Evolutionary conservation across 148 eudicot genomes (phyloP).

Genomic region (Chenopodium album): DNA sequence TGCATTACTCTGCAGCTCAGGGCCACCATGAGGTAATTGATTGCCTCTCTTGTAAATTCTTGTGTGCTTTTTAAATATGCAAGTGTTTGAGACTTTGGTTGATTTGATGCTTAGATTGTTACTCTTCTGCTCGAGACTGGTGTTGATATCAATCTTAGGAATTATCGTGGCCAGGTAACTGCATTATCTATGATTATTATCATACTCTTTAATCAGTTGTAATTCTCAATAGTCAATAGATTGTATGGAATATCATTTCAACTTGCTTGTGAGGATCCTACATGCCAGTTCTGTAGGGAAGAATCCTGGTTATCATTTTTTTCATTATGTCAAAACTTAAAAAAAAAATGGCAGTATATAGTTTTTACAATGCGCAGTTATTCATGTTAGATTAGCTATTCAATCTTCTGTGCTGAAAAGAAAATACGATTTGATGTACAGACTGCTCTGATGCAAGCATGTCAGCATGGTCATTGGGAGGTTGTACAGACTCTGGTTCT

Average conservation of each 20-base stretch:
- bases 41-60: neutral
- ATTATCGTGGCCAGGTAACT: constrained; percentile 92
- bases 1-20: constrained; percentile 96
- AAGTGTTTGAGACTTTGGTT: constrained; percentile 14
- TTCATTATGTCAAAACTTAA: neutral
- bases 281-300: neutral
- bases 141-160: constrained; percentile 87
- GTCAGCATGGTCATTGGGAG: constrained; percentile 98
- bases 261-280: neutral
- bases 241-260: neutral
- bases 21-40: constrained; percentile 94
- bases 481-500: constrained; percentile 84
- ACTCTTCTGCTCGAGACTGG: constrained; percentile 82
- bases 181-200: neutral
- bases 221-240: no score
- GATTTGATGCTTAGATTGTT: constrained; percentile 57
- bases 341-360: neutral
- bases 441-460: constrained; percentile 99
- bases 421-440: constrained; percentile 29
- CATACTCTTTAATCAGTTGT: neutral
- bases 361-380: constrained; percentile 8
- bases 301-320: neutral
- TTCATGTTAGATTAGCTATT: constrained; percentile 7
- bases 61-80: neutral
- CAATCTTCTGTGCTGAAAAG: neutral